These are phyloP conservation scores for Paspalum notatum DNA, from an alignment of 176 grass and related monocot genomes.

Conservation along the genomic window DNA sequence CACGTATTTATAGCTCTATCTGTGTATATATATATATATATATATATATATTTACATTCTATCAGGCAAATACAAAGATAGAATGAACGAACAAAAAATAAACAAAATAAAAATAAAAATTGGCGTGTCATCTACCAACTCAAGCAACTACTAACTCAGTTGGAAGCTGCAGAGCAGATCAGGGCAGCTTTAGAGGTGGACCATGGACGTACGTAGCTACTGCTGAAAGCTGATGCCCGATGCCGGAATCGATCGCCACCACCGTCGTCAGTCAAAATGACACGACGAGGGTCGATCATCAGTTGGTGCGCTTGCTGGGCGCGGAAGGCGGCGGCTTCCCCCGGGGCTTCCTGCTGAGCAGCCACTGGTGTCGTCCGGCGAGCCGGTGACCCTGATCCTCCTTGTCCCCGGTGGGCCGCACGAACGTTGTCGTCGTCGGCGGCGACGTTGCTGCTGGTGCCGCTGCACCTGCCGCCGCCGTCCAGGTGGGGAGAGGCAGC, in stretches of 20 bases:
- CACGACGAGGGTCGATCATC: not conserved
- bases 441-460: not conserved
- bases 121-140: no score
- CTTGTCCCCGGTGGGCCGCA: accelerated
- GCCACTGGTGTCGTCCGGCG: not conserved
- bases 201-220: no score
- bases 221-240: no score
- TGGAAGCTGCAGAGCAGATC: no score
- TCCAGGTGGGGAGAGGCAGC: not conserved
- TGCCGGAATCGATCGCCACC: no score
- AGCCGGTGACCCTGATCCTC: not conserved
- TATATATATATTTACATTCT: not conserved
- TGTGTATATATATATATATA: not conserved
- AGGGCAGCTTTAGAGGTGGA: no score
- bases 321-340: conserved; percentile 41
- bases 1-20: not conserved
- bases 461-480: not conserved
- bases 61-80: no score
- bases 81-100: no score
- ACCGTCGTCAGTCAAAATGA: no score
- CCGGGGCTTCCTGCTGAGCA: conserved; percentile 55
- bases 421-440: not conserved
- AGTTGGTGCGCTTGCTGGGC: conserved; percentile 65
- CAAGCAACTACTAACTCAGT: no score
- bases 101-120: not conserved